Base-by-base conservation (phyloP, 1,284 basidiomycete genomes). In the Moesziomyces sp. region DNA sequence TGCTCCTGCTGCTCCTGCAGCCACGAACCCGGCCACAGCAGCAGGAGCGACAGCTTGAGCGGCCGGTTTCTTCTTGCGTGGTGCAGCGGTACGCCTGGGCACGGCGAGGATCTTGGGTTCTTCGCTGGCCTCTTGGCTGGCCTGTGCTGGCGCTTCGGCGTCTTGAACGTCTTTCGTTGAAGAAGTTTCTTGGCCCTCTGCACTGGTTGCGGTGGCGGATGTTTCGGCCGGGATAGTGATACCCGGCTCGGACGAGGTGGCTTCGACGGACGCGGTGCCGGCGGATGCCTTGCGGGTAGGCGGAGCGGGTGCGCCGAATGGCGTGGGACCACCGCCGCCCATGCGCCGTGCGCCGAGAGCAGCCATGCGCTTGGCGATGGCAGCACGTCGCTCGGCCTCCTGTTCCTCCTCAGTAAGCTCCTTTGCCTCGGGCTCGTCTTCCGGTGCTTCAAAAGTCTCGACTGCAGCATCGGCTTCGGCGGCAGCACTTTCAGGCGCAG, bases 311-410 rank as follows among this genome's bases (percentile, higher is more conserved):
- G 72, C 72, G 35, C 72, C 72, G 24, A 70, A 74, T 1, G 62
- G 61, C 24, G 46, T n/a, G 6, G 67, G 59, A 21, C 47, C 72
- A 23, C 72, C 71, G 23, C 72, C 71, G 23, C 78, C 81, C 72
- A 83, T 76, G 16, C 79, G 65, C 30, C 76, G 71, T 16, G 80
- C 82, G 13, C 82, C 82, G 7, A 83, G 58, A 8, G 74, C 74
- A 18, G 82, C 82, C 81, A 83, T 83, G 6, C 82, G 74, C 46
- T 68, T 74, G 6, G 81, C 75, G 30, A 83, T 76, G 2, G 77
- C 64, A 1, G 76, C 79, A 16, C 80, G 71, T 24, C 81, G 64
- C 35, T 63, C 71, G 16, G 72, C 66, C 28, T 83, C 80, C 18
- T 83, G 73, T 43, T 80, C 73, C 30, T 76, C 75, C 47, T 76